Base-by-base conservation (phyloP, 2,329 filamentous ascomycete species). In the Cryphonectria japonica region DNA sequence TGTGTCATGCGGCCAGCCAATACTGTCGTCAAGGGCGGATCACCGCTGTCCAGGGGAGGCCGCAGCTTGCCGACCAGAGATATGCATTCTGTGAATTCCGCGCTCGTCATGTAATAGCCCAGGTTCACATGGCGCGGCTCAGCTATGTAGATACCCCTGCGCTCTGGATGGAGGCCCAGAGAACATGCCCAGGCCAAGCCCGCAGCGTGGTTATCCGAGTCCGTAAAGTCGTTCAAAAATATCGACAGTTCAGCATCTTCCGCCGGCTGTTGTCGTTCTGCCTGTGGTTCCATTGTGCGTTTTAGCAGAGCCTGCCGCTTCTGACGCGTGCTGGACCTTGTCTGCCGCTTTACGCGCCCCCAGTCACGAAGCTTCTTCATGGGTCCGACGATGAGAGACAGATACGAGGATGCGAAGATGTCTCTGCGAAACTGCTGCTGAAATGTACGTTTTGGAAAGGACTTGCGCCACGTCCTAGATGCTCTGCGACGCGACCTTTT, bases 151-250 rank as follows among this genome's bases (percentile, higher is more conserved):
- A 69, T 69, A 26, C 69, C 71, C 41, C 67, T 69, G 43, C 62
- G 26, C 2, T 43, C 41, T 14, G 66, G 71, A 43, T 71, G 41
- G 34, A 7, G 43, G 19, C 46, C 16, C 34, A 73, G 50, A 8
- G 34, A 9, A 29, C 11, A 61, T 5, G 69, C 69, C 71, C 71
- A 73, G n/a, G 66, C 46, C 62, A 71, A 66, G 59, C 54, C 69
- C 52, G 71, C 60, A 13, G 71, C 71, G 29, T 73, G 64, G 41
- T 73, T 73, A 41, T 73, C 71, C 2, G 71, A 71, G 22, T 73
- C 71, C 41, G 71, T 73, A 39, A 73, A 73, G 63, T 73, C 71
- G 11, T 73, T 73, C 37, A 73, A 54, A 34, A 71, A 73, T 41
- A 73, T 46, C 16, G 26, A 71, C 66, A 73, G 57, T 34, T 46